phyloP scores from a whole-genome alignment of 2,329 filamentous ascomycete genomes.

The Paraconiothyrium sp. region DNA sequence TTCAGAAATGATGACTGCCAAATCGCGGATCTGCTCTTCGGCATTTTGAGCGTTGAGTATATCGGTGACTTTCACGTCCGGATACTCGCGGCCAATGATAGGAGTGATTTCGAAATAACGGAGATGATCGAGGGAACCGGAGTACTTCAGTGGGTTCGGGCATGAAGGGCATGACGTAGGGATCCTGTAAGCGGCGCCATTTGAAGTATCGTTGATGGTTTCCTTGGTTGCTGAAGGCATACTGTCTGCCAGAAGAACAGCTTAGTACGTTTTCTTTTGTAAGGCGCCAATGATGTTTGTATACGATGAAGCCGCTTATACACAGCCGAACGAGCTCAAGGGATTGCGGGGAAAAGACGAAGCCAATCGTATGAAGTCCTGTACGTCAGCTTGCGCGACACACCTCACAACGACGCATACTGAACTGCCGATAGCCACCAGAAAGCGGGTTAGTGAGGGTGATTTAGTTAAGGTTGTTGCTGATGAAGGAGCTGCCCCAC shows the following conservation, averaged over 20 bases:
- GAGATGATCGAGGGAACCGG: slow-evolving; percentile 61
- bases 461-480: background rate
- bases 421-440: slow-evolving; percentile 8
- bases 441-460: slow-evolving; percentile 4
- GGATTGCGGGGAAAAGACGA: slow-evolving; percentile 10
- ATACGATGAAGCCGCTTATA: background rate
- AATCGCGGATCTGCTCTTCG: slow-evolving; percentile 70
- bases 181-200: slow-evolving; percentile 18
- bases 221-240: slow-evolving; percentile 10
- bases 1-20: slow-evolving; percentile 62
- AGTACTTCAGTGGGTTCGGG: slow-evolving; percentile 53
- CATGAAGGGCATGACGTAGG: slow-evolving; percentile 27
- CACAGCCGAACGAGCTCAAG: background rate
- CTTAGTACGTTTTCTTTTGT: background rate
- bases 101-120: slow-evolving; percentile 69
- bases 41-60: slow-evolving; percentile 70
- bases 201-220: slow-evolving; percentile 12
- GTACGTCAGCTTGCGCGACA: background rate
- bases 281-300: background rate
- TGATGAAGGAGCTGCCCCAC: slow-evolving; percentile 15
- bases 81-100: slow-evolving; percentile 69
- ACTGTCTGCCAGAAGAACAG: background rate
- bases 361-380: background rate
- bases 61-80: slow-evolving; percentile 67
- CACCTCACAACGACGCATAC: background rate